These are phyloP conservation scores for Ogataea hybrid DNA, from an alignment of 1,139 yeast species.

Conservation along the genomic window DNA sequence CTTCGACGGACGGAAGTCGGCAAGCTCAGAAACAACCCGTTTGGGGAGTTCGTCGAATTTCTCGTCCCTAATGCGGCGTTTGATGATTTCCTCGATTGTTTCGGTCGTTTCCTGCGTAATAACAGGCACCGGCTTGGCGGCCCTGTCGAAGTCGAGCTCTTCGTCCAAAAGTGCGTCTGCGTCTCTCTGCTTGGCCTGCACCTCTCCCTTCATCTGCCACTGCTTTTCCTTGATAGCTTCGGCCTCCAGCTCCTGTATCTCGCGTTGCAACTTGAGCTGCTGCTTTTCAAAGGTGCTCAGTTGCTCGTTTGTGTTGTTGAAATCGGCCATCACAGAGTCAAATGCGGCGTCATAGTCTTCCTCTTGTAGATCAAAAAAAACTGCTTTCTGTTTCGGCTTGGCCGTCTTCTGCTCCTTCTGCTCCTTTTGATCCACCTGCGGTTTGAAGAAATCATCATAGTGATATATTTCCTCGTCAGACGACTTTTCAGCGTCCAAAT, in stretches of 20 bases:
- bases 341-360: conserved; percentile 49
- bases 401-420: conserved; percentile 6
- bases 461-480: conserved; percentile 69
- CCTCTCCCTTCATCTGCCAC: conserved; percentile 96
- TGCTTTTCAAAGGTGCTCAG: conserved; percentile 83
- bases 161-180: conserved; percentile 73
- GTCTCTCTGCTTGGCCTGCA: conserved; percentile 77
- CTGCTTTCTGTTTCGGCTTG: conserved; percentile 33
- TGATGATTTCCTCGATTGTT: conserved; percentile 81
- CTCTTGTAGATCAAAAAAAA: conserved; percentile 39
- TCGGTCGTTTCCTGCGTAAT: conserved; percentile 88
- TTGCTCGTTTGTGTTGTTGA: conserved; percentile 48
- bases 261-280: conserved; percentile 71
- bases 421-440: conserved; percentile 17
- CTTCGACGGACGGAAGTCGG: conserved; percentile 50
- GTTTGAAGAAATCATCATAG: conserved; percentile 72
- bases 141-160: conserved; percentile 69
- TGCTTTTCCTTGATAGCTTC: conserved; percentile 89
- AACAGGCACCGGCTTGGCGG: conserved; percentile 85
- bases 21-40: conserved; percentile 62
- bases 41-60: conserved; percentile 86
- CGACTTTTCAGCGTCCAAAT: conserved; percentile 58
- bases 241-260: conserved; percentile 75
- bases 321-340: conserved; percentile 59
- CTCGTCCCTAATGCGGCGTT: conserved; percentile 69